Conservation (phyloP, 2,329 filamentous ascomycete species). For the Trichoderma endophyticum region DNA sequence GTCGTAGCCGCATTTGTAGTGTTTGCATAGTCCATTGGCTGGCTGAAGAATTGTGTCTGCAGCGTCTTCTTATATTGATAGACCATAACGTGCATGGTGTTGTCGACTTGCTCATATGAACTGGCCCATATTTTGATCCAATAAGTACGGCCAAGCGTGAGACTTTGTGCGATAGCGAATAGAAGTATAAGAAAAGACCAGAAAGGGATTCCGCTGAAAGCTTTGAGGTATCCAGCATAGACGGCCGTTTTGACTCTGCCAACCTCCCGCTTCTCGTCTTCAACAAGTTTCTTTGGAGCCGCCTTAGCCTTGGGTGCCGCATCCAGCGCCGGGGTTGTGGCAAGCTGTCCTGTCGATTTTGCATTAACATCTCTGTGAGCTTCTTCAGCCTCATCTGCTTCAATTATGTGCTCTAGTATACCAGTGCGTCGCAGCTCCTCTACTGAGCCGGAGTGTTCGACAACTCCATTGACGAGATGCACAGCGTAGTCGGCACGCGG, state of each 20-base stretch:
- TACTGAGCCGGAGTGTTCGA: constrained; percentile 6
- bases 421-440: constrained; percentile 3
- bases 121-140: constrained; percentile 11
- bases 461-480: constrained; percentile 32
- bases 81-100: neutral
- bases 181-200: neutral
- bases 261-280: constrained; percentile 8
- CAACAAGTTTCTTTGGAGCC: constrained; percentile 7
- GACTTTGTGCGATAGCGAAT: neutral
- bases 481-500: constrained; percentile 4
- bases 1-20: neutral
- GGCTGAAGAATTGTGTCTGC: neutral
- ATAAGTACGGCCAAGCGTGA: neutral
- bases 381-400: constrained; percentile 7
- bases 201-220: neutral
- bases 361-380: neutral
- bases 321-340: neutral
- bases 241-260: constrained; percentile 10
- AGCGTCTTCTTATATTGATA: neutral
- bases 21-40: neutral
- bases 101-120: neutral
- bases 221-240: constrained; percentile 2
- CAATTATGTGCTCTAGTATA: neutral
- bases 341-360: neutral
- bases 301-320: neutral